Evolutionary conservation across 495 filamentous ascomycete genomes (phyloP).

Genomic region (Hypoxylon cercidicola): DNA sequence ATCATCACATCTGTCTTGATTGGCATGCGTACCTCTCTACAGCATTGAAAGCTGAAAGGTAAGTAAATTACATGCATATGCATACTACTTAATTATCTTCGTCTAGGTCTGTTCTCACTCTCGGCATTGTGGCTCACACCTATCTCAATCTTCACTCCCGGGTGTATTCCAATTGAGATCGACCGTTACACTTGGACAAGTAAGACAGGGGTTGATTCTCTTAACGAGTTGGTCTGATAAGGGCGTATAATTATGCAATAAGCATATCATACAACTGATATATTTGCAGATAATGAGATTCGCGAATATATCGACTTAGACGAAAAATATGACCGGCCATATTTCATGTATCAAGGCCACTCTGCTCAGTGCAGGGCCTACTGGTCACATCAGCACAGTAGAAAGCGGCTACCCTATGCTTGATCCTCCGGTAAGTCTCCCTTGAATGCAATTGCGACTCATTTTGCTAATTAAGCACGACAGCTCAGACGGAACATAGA

Average conservation of each 20-base stretch:
- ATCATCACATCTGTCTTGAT: conserved; percentile 2
- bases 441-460: background rate
- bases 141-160: background rate
- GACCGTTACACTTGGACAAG: conserved; percentile 2
- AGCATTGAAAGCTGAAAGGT: background rate
- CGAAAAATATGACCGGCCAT: background rate
- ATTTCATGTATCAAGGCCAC: conserved; percentile 1
- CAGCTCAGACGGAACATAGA: background rate
- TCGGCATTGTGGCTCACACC: background rate
- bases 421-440: background rate
- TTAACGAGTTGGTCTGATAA: conserved; percentile 2
- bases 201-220: conserved; percentile 1
- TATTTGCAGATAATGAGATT: conserved; percentile 2
- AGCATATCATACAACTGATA: conserved; percentile 1
- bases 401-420: background rate
- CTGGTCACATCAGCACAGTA: conserved; percentile 2
- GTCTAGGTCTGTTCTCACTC: background rate
- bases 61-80: conserved; percentile 3
- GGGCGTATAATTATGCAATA: conserved; percentile 1
- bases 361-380: conserved; percentile 1
- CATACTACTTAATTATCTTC: background rate
- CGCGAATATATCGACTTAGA: background rate
- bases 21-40: conserved; percentile 1
- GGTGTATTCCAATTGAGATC: conserved; percentile 1
- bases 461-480: conserved; percentile 2